phyloP scores from a whole-genome alignment of 192 early-diverging fungal genomes.

The Podila epigama region DNA sequence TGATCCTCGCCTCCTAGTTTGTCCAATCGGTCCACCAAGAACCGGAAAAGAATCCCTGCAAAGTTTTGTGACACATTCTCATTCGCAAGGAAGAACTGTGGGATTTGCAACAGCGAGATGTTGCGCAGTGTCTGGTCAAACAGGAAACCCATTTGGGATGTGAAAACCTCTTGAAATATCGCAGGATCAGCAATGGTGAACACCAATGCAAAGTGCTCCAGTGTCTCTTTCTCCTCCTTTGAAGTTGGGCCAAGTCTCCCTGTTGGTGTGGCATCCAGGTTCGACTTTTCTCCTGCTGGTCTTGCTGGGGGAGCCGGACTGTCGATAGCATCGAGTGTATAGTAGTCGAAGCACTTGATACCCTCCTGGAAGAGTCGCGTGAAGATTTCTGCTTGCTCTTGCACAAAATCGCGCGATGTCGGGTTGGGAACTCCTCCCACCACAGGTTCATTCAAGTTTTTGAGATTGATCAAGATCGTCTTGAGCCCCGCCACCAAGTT shows the following conservation, averaged over 20 bases:
- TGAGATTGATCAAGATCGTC: constrained; percentile 76
- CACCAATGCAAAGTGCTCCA: constrained; percentile 88
- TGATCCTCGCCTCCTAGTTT: constrained; percentile 74
- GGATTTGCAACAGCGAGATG: constrained; percentile 77
- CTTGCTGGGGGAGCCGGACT: constrained; percentile 40
- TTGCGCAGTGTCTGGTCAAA: constrained; percentile 86
- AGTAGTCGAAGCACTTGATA: constrained; percentile 85
- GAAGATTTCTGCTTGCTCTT: constrained; percentile 79
- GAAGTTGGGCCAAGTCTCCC: constrained; percentile 67
- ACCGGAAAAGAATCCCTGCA: constrained; percentile 78
- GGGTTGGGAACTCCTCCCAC: constrained; percentile 51
- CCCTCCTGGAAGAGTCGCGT: constrained; percentile 77
- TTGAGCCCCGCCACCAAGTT: constrained; percentile 91
- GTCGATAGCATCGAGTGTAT: constrained; percentile 70
- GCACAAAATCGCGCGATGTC: constrained; percentile 70
- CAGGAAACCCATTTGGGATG: constrained; percentile 84
- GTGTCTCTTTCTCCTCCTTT: constrained; percentile 91
- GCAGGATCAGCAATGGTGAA: constrained; percentile 87
- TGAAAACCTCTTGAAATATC: constrained; percentile 95
- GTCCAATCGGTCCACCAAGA: constrained; percentile 81
- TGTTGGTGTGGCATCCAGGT: constrained; percentile 31
- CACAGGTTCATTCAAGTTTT: constrained; percentile 70
- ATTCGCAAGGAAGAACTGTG: constrained; percentile 87
- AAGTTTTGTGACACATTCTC: constrained; percentile 81
- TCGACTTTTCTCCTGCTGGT: constrained; percentile 9